Evolutionary conservation across 2,329 filamentous ascomycete species (phyloP), one percentile per base, ranked within the genome.

Genomic region (Curvularia spicifera): DNA sequence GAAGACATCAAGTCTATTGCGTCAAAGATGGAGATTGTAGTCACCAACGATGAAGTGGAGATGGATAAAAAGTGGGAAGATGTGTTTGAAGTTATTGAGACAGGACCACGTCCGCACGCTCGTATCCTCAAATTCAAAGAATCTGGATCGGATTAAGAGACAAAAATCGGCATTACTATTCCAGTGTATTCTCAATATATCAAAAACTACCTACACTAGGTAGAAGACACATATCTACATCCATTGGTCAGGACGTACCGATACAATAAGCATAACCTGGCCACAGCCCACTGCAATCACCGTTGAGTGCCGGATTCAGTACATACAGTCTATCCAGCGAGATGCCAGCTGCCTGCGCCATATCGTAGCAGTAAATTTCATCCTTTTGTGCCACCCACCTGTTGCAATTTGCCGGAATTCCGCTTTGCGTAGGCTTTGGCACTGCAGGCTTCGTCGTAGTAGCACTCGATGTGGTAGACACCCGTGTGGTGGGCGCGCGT

Each of bases 1-100:
- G 39, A 40, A 9, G 39, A 40, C 18, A 40, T 40, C 4, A 40
- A 22, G 37, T 22, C 18, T 40, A 40, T 3, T 20, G 37, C 37
- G 6, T 40, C 9, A 22, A 40, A 22, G n/a, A 40, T 40, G 37
- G 37, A 40, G 7, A 40, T 40, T 20, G 18, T 40, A 40, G 37
- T 40, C 37, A 12, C n/a, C 8, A 22, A 22, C 8, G 37, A 40
- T 40, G 37, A 40, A 12, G 37, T 40, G 18, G 6, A 40, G 15
- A 22, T 53, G 33, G 43, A 18, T 28, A 40, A 22, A 42, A 39
- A 47, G 29, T 61, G 54, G 57, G 51, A 51, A 33, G 37, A 58
- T 12, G 33, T 57, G 3, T 52, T 58, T 37, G 51, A 57, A 42
- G 48, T 57, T 35, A 43, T 31, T 20, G 4, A 57, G 44, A 24